phyloP scores from a whole-genome alignment of 805 yeast species.

The Teunomyces pallodes region DNA sequence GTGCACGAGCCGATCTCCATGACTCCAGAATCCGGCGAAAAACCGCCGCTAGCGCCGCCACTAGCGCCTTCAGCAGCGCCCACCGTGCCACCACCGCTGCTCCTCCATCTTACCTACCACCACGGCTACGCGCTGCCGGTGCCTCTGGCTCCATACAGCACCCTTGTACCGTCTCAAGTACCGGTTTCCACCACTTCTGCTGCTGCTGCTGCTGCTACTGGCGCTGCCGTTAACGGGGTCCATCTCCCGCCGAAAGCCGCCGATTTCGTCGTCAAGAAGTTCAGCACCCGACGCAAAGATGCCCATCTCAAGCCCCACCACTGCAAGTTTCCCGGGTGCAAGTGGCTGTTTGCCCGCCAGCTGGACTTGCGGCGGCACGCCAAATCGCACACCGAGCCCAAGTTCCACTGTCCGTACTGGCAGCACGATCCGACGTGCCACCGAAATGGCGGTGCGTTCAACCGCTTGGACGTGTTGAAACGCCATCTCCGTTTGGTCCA shows the following conservation, averaged over 20 bases:
- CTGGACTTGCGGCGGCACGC: conserved; percentile 68
- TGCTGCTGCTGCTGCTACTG: not conserved
- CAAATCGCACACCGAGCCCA: conserved; percentile 64
- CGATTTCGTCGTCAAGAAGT: conserved; percentile 6
- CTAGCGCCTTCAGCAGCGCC: not conserved
- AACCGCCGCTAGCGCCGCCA: not conserved
- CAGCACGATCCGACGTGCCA: conserved; percentile 67
- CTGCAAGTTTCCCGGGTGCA: conserved; percentile 47
- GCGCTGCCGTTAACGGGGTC: not conserved
- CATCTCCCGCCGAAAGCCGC: conserved; percentile 1
- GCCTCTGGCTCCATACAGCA: conserved; percentile 1
- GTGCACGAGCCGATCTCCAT: not conserved
- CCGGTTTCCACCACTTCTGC: not conserved
- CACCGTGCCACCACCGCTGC: not conserved
- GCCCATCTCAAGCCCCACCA: conserved; percentile 30
- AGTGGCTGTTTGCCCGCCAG: conserved; percentile 68
- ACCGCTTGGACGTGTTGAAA: conserved; percentile 69
- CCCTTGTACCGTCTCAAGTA: conserved; percentile 5
- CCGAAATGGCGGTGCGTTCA: conserved; percentile 72
- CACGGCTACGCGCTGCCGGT: not conserved
- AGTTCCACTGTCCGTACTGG: conserved; percentile 74
- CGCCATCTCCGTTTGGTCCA: conserved; percentile 72
- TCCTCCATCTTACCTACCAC: not conserved
- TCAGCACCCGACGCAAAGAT: conserved; percentile 3
- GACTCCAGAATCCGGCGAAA: not conserved